Base-by-base conservation (phyloP, 345 rosid genomes). In the Populus tremula region DNA sequence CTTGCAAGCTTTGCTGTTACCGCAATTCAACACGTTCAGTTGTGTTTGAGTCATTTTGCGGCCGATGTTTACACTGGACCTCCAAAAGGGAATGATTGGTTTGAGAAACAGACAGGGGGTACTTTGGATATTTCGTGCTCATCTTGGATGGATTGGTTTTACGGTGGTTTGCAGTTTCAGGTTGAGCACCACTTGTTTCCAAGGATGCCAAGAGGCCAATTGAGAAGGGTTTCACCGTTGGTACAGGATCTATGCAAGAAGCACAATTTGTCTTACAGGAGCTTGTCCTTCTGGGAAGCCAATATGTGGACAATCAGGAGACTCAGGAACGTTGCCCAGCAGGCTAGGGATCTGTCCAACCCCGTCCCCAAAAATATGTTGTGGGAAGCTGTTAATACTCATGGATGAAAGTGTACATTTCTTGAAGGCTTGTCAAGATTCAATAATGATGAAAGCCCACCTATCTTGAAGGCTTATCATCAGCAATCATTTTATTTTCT, bases 141-240 rank as follows among this genome's bases (percentile, higher is more conserved):
- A 3, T 81, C 91, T 50, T 88, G 87, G 83, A 95, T 95, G 99
- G 99, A 95, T 86, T 95, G 98, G 98, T 86, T 91, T 75, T 83
- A 84, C 43, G 98, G 98, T 2, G 99, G 99, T 1, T 74, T 95
- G 56, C 99, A 95, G 84, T 95, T 95, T 86, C 99, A 95, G 87
- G 82, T 95, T 29, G 99, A 95, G 88, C 99, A 95, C 54, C 99
- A 95, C 83, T 36, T 96, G 85, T 96, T 96, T 62, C 99, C 98
- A 5, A 70, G 99, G 81, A 50, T 96, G 85, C 99, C 99, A 1
- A 82, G 99, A 56, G 85, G 93, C 71, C 94, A 96, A 59, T 79
- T 93, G 79, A 84, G 99, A 81, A 75, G 77, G 72, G 85, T 96
- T 4, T 86, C 98, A 0, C 98, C 98, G 0, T 33, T 91, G 39